phyloP scores from a whole-genome alignment of 352 stramenopile species.

The Globisporangium heterothallicum region DNA sequence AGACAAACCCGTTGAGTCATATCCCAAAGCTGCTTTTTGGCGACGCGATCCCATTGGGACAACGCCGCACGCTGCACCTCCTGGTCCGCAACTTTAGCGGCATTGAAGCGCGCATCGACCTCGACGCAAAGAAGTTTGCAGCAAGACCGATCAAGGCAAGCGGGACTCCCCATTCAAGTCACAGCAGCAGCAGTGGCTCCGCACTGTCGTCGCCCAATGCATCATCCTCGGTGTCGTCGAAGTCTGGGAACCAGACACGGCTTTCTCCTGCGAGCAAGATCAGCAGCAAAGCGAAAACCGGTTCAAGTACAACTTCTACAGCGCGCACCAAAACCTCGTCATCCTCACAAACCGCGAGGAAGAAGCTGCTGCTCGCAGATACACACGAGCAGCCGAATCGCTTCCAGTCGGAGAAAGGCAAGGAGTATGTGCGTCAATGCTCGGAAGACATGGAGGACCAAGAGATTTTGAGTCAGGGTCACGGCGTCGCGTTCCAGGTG shows the following conservation, averaged over 20 bases:
- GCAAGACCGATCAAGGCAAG: too few species aligned
- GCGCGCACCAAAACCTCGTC: background rate
- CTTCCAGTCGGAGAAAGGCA: conserved; percentile 53
- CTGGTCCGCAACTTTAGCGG: conserved; percentile 76
- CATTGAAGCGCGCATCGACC: conserved; percentile 54
- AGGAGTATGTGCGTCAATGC: conserved; percentile 35
- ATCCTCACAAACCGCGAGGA: background rate
- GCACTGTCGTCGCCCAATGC: background rate
- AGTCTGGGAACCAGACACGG: background rate
- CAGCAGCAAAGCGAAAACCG: background rate
- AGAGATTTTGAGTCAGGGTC: conserved; percentile 34
- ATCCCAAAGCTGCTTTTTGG: conserved; percentile 62
- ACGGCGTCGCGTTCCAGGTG: conserved; percentile 51
- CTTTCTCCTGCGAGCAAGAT: background rate
- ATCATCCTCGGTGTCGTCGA: too few species aligned
- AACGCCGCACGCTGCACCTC: conserved; percentile 40
- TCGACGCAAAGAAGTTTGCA: conserved; percentile 59
- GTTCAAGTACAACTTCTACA: background rate
- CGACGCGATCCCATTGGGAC: conserved; percentile 47
- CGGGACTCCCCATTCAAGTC: too few species aligned
- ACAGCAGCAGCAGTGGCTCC: background rate
- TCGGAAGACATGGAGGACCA: conserved; percentile 41
- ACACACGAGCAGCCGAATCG: conserved; percentile 32
- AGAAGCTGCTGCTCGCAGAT: conserved; percentile 35
- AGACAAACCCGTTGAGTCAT: conserved; percentile 23